phyloP scores from a whole-genome alignment of 129 eudicot genomes.

The Rutidosis leptorrhynchoides region DNA sequence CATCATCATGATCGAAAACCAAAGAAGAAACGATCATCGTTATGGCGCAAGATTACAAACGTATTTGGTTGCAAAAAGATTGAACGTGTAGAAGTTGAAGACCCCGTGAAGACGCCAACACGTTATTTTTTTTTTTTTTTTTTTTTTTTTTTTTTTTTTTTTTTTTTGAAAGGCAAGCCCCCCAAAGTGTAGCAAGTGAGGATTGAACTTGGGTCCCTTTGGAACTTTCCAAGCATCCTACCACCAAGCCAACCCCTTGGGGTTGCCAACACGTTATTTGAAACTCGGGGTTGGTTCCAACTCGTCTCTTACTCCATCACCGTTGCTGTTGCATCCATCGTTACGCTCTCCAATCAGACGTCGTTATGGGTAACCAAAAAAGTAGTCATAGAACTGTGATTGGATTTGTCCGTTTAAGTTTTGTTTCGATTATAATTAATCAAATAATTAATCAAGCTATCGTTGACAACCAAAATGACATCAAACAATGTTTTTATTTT shows the following conservation, averaged over 20 bases:
- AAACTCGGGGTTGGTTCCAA: constrained; percentile 27
- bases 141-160: too few relatives aligned
- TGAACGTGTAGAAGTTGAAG: constrained; percentile 29
- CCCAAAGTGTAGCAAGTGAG: too few relatives aligned
- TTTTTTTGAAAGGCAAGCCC: too few relatives aligned
- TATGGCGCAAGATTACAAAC: constrained; percentile 35
- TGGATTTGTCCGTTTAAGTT: constrained; percentile 19
- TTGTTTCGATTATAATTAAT: constrained; percentile 7
- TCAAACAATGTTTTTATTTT: not conserved
- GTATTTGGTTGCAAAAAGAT: constrained; percentile 35
- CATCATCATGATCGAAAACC: constrained; percentile 3
- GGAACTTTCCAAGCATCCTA: too few relatives aligned
- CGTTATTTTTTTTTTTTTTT: too few relatives aligned
- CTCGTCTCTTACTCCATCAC: constrained; percentile 31
- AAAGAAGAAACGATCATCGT: constrained; percentile 20
- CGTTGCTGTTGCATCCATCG: constrained; percentile 33
- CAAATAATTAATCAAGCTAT: not conserved
- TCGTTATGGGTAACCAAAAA: constrained; percentile 21
- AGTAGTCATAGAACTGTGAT: constrained; percentile 9
- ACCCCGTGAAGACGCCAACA: constrained; percentile 27
- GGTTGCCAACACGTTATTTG: constrained; percentile 23
- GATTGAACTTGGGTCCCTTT: too few relatives aligned
- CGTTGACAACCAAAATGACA: constrained; percentile 7
- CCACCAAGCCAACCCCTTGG: too few relatives aligned
- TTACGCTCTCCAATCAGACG: constrained; percentile 38